Base-by-base conservation (phyloP, 371 early-diverging fungal species). In the Mortierella sp. region DNA sequence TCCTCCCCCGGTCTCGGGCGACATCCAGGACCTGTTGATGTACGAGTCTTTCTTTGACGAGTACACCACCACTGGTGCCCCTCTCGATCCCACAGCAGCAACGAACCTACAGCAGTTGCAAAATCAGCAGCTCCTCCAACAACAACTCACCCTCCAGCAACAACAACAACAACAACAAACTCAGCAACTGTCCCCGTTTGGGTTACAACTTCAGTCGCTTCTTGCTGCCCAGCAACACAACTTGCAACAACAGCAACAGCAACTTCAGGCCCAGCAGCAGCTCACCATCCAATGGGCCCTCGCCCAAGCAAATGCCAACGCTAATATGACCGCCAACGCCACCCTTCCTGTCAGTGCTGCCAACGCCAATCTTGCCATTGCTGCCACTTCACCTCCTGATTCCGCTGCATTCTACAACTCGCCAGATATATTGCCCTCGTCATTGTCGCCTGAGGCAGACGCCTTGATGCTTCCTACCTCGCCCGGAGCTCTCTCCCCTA, bases 21-120 rank as follows among this genome's bases (percentile, higher is more conserved):
- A 78, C 19, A 59, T 78, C 43, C 71, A 78, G 60, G 79, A 78
- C 58, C 62, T 78, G 16, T 72, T 78, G 59, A 71, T 78, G 72
- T 78, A 65, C 54, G 79, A 78, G 65, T 67, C 79, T 1, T 78
- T 67, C 65, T 78, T 78, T 60, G 79, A 78, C 65, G 71, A 78
- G 61, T 78, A 71, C 61, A 71, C 79, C 8, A 71, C 58, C 18
- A 67, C 72, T 9, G 70, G 66, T 6, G 49, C 65, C 3, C 48
- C 69, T n/a, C 41, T 68, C 13, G 65, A 74, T 50, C 24, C 45
- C 10, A 28, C 47, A 19, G 26, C 58, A 8, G 55, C 56, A 21
- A 42, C 21, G 27, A 54, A 56, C 26, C 64, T 73, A 16, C 67
- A 62, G 45, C 69, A 64, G n/a, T 67, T 55, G 21, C 55, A 59